Evolutionary conservation across 2,329 filamentous ascomycete genomes (phyloP).

Genomic region (Penicillium rolfsii): DNA sequence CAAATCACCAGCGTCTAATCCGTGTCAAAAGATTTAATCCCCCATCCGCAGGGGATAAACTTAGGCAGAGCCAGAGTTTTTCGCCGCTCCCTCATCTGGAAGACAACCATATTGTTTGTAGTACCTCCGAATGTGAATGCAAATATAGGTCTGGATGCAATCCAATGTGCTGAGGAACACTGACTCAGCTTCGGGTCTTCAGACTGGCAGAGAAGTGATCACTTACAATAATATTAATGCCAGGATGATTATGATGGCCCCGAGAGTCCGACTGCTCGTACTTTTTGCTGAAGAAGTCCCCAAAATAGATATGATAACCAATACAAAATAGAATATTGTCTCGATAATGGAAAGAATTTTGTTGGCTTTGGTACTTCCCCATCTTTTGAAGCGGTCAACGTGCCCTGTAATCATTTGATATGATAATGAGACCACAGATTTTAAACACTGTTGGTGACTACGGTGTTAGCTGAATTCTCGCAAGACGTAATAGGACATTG

Average conservation of each 20-base stretch:
- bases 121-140: constrained; percentile 18
- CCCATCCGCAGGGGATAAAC: not conserved
- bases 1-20: not conserved
- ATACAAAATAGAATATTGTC: constrained; percentile 31
- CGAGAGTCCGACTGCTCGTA: constrained; percentile 24
- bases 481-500: not conserved
- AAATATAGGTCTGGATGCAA: constrained; percentile 21
- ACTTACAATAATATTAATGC: constrained; percentile 24
- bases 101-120: constrained; percentile 17
- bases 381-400: constrained; percentile 23
- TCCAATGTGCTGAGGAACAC: constrained; percentile 10
- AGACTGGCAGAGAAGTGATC: no score
- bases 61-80: not conserved
- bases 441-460: constrained; percentile 21
- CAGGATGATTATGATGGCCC: constrained; percentile 23
- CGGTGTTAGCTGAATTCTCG: not conserved
- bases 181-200: not conserved
- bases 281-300: constrained; percentile 15
- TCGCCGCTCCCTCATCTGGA: not conserved
- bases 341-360: constrained; percentile 30
- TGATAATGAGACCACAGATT: constrained; percentile 29
- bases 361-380: constrained; percentile 29
- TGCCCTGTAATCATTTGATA: constrained; percentile 29
- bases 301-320: constrained; percentile 31
- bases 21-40: not conserved